Percentiles rank a stretch among this genome's conserved stretches.
These are phyloP conservation scores for Zygosaccharomyces siamensis DNA, from an alignment of 805 yeast genomes.

Conservation along the genomic window DNA sequence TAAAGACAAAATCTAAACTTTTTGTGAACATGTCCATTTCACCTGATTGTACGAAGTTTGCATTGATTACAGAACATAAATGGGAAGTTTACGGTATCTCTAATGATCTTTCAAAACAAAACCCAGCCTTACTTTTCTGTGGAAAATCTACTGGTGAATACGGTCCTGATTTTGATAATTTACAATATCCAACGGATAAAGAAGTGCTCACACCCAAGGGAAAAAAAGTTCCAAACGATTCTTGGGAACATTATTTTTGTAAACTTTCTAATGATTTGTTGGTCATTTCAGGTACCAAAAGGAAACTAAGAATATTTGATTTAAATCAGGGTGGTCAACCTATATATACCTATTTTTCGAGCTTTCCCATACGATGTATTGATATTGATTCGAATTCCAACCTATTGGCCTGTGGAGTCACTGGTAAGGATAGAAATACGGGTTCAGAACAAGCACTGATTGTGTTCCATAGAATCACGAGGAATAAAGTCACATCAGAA, in stretches of 20 bases:
- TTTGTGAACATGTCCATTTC: constrained; percentile 57
- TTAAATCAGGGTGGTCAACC: constrained; percentile 53
- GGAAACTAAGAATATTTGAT: constrained; percentile 63
- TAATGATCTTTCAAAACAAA: constrained; percentile 3
- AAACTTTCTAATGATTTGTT: constrained; percentile 52
- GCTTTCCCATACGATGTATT: constrained; percentile 74
- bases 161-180: constrained; percentile 46
- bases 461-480: constrained; percentile 45
- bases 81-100: constrained; percentile 70
- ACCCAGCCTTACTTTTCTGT: constrained; percentile 58
- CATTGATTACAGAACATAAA: constrained; percentile 56
- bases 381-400: constrained; percentile 62
- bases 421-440: constrained; percentile 66
- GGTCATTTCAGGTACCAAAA: constrained; percentile 66
- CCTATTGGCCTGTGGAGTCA: constrained; percentile 72
- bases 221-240: constrained; percentile 21
- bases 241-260: constrained; percentile 61
- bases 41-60: constrained; percentile 60
- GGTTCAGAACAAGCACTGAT: constrained; percentile 74
- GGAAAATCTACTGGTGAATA: constrained; percentile 68
- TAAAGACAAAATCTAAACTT: constrained; percentile 44
- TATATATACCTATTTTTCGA: constrained; percentile 62
- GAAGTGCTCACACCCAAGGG: constrained; percentile 4
- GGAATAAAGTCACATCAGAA: constrained; percentile 18
- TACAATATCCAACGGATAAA: constrained; percentile 28